These are phyloP conservation scores for Chrysoporthe austroafricana DNA, from an alignment of 2,329 filamentous ascomycete species.

Conservation along the genomic window DNA sequence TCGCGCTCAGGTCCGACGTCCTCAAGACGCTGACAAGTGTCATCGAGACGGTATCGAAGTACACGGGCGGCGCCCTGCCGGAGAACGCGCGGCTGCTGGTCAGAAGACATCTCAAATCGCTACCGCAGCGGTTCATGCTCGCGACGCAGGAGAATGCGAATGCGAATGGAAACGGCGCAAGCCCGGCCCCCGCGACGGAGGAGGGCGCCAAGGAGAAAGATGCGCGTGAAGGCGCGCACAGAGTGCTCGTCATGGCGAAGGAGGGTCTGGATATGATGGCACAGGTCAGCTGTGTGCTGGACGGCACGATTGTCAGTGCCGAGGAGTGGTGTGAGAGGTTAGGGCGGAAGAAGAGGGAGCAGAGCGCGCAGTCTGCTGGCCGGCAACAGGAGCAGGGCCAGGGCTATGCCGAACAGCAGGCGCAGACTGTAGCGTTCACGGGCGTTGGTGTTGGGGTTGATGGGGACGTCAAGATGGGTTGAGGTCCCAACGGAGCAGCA, in stretches of 20 bases:
- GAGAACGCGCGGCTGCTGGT: slow-evolving; percentile 87
- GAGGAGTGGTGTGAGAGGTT: slow-evolving; percentile 88
- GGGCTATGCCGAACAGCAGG: slow-evolving; percentile 27
- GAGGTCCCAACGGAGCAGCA: neutral
- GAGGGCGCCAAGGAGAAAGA: slow-evolving; percentile 43
- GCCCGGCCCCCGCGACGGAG: slow-evolving; percentile 36
- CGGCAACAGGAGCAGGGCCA: slow-evolving; percentile 37
- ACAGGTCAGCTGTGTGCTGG: slow-evolving; percentile 85
- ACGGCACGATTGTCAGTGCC: slow-evolving; percentile 86
- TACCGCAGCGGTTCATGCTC: slow-evolving; percentile 81
- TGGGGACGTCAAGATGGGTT: slow-evolving; percentile 30
- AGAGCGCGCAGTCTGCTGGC: slow-evolving; percentile 19
- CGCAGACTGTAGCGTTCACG: slow-evolving; percentile 25
- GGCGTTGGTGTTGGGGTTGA: slow-evolving; percentile 26
- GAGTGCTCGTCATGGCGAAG: slow-evolving; percentile 82
- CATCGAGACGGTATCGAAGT: slow-evolving; percentile 83
- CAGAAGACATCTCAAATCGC: slow-evolving; percentile 77
- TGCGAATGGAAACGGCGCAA: slow-evolving; percentile 34
- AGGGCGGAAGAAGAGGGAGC: slow-evolving; percentile 52
- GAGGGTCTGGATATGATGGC: slow-evolving; percentile 94
- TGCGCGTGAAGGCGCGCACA: slow-evolving; percentile 65
- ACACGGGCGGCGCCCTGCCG: slow-evolving; percentile 87
- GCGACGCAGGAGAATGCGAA: slow-evolving; percentile 53
- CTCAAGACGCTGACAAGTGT: slow-evolving; percentile 80
- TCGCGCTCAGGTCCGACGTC: slow-evolving; percentile 69